These are phyloP conservation scores for Xylaria sp. DNA, from an alignment of 495 filamentous ascomycete genomes.

Conservation along the genomic window DNA sequence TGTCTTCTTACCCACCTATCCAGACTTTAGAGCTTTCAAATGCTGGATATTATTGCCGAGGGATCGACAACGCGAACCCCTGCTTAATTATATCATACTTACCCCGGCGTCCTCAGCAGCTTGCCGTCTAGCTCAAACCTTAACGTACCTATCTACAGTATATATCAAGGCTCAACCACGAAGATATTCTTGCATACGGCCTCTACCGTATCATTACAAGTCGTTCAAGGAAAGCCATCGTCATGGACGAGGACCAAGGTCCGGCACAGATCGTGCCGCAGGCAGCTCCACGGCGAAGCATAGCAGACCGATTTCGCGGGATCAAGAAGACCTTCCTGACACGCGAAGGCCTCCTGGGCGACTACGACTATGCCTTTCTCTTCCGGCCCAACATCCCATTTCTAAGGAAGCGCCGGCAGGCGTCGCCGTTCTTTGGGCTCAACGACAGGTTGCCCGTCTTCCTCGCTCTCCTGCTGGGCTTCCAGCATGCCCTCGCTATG, in stretches of 20 bases:
- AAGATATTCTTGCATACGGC: not conserved
- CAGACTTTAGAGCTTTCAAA: not conserved
- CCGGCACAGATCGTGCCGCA: slow-evolving; percentile 54
- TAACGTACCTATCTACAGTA: not conserved
- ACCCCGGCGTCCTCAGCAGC: not conserved
- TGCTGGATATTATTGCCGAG: not conserved
- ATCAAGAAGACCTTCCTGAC: slow-evolving; percentile 51
- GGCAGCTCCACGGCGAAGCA: slow-evolving; percentile 39
- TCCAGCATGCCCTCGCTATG: slow-evolving; percentile 61
- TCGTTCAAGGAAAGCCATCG: not conserved
- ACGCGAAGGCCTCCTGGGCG: slow-evolving; percentile 77
- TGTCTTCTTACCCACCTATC: not conserved
- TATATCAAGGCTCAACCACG: not conserved
- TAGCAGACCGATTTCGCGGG: slow-evolving; percentile 38
- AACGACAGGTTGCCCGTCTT: slow-evolving; percentile 83
- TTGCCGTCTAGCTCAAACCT: not conserved
- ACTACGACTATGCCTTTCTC: slow-evolving; percentile 79
- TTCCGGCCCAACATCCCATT: slow-evolving; percentile 86
- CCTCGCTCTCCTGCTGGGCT: slow-evolving; percentile 66
- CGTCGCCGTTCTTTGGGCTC: slow-evolving; percentile 86
- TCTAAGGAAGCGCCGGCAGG: slow-evolving; percentile 67
- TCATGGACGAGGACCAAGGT: slow-evolving; percentile 50
- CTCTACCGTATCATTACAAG: not conserved
- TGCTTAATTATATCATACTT: slow-evolving; percentile 17
- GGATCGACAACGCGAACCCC: not conserved